Percentiles rank a stretch among this genome's conserved stretches.
These are phyloP conservation scores for Lyophyllum decastes DNA, from an alignment of 768 basidiomycete genomes.

Conservation along the genomic window DNA sequence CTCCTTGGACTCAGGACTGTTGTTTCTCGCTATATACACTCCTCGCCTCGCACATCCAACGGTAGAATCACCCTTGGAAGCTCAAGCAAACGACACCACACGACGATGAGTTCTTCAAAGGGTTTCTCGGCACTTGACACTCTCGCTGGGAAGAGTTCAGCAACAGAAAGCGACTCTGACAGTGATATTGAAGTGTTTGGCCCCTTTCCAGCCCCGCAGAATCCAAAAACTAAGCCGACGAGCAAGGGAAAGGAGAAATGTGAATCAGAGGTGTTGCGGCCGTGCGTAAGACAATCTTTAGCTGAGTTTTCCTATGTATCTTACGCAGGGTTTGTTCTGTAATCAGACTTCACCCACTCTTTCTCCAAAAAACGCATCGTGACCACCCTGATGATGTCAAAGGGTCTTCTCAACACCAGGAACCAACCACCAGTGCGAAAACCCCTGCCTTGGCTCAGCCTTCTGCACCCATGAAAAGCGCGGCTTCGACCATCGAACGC, in stretches of 20 bases:
- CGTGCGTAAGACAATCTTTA: background rate
- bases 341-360: conserved; percentile 2
- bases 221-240: background rate
- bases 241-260: background rate
- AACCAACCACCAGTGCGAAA: background rate
- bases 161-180: conserved; percentile 7
- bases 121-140: conserved; percentile 8
- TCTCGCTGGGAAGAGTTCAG: background rate
- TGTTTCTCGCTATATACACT: conserved; percentile 14
- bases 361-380: background rate
- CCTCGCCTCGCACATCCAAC: conserved; percentile 2
- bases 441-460: background rate
- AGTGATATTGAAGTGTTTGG: conserved; percentile 10
- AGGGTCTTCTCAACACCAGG: background rate
- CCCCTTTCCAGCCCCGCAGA: conserved; percentile 1
- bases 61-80: background rate
- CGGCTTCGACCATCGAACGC: too few species aligned
- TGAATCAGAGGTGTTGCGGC: background rate
- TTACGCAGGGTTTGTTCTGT: too few species aligned
- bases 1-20: conserved; percentile 9
- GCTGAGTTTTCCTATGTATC: too few species aligned
- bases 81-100: conserved; percentile 7
- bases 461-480: too few species aligned
- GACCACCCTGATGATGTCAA: background rate
- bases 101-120: conserved; percentile 5